Percentiles rank a stretch among this genome's conserved stretches.
Evolutionary conservation across 139 green algal species (phyloP).

Genomic region (Coelastrella sp.): DNA sequence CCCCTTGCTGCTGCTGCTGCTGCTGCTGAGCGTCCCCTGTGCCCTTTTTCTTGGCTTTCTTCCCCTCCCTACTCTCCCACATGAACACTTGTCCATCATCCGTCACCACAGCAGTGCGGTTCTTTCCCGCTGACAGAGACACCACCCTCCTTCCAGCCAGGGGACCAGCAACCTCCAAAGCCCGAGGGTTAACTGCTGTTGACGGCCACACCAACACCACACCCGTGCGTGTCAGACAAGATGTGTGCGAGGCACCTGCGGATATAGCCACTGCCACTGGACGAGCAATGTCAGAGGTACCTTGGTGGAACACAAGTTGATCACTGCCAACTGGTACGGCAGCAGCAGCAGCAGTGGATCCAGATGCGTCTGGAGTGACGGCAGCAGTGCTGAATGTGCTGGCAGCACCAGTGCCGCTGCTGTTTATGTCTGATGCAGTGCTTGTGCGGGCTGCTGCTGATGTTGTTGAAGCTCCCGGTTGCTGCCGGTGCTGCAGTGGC

Average conservation of each 20-base stretch:
- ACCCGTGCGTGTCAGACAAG: conserved; percentile 71
- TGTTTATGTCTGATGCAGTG: neutral
- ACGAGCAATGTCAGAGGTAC: conserved; percentile 69
- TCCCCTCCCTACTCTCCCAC: conserved; percentile 77
- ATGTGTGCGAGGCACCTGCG: conserved; percentile 79
- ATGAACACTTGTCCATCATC: conserved; percentile 83
- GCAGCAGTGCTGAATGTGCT: neutral
- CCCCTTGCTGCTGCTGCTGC: conserved; percentile 37
- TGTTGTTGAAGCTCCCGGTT: neutral
- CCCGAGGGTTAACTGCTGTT: conserved; percentile 59
- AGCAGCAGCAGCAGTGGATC: neutral
- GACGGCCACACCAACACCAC: conserved; percentile 80
- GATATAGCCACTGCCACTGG: conserved; percentile 72
- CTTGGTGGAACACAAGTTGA: conserved; percentile 78
- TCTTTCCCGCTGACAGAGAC: conserved; percentile 86
- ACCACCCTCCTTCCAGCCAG: conserved; percentile 76
- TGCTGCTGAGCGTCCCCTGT: conserved; percentile 50
- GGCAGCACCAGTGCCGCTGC: neutral
- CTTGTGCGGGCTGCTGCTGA: conserved; percentile 3
- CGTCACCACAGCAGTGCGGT: conserved; percentile 84
- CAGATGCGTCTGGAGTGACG: neutral
- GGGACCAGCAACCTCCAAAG: conserved; percentile 73
- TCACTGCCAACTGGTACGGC: conserved; percentile 1
- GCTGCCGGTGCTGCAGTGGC: conserved; percentile 11
- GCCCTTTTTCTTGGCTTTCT: neutral